phyloP scores from a whole-genome alignment of 768 basidiomycete genomes.

The Lactarius pseudohatsudake region DNA sequence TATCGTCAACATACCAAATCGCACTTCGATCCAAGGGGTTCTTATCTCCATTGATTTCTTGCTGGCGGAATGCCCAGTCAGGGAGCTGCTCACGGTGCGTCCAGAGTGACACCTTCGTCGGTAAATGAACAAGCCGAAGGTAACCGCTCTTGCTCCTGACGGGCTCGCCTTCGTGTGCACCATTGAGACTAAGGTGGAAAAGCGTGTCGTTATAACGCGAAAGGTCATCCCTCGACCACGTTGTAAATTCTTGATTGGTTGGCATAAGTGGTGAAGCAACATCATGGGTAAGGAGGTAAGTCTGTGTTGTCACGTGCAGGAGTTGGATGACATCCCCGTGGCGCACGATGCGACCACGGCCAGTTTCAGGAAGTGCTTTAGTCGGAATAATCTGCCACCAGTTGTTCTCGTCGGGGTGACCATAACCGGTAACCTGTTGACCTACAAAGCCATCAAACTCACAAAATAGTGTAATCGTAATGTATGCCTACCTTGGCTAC shows the following conservation, averaged over 20 bases:
- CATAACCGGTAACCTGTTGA: conserved; percentile 96
- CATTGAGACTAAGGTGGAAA: conserved; percentile 73
- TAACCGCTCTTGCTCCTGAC: conserved; percentile 95
- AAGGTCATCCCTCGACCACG: conserved; percentile 77
- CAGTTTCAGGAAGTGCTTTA: conserved; percentile 90
- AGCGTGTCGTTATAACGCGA: conserved; percentile 84
- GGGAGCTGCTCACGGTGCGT: conserved; percentile 83
- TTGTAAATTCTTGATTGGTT: conserved; percentile 98
- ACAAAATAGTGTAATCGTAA: neutral
- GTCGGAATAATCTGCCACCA: conserved; percentile 95
- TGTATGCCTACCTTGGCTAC: conserved; percentile 69
- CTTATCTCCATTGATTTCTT: conserved; percentile 98
- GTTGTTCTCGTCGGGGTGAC: conserved; percentile 93
- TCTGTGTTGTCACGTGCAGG: conserved; percentile 82
- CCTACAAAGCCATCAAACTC: conserved; percentile 44
- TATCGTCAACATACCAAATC: conserved; percentile 86
- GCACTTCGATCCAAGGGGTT: conserved; percentile 78
- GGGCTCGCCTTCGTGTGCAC: conserved; percentile 72
- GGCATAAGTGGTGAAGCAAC: conserved; percentile 97
- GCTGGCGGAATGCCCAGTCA: conserved; percentile 96
- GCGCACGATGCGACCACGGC: conserved; percentile 88
- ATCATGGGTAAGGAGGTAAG: conserved; percentile 88
- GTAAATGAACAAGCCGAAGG: conserved; percentile 85
- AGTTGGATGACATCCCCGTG: conserved; percentile 88
- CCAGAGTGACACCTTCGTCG: conserved; percentile 93